A percentile compares a stretch with the other conserved stretches of the same genome.
These are phyloP conservation scores for Daedaleopsis sinensis DNA, from an alignment of 768 basidiomycete species.

Conservation along the genomic window DNA sequence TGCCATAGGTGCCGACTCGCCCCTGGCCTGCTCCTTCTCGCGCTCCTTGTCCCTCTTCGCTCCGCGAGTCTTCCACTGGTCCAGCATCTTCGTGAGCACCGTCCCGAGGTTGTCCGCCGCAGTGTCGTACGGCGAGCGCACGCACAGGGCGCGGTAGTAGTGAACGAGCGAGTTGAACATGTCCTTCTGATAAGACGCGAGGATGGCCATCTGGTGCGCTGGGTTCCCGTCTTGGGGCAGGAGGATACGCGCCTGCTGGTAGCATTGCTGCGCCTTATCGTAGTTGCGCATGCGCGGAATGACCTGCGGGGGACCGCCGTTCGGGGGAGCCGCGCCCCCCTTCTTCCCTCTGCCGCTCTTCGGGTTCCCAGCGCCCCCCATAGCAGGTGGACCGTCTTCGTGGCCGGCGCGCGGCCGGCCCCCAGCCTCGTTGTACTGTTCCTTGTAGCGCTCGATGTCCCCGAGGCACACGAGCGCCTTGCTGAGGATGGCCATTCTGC, in stretches of 20 bases:
- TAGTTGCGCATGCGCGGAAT: constrained; percentile 65
- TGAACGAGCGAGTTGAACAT: constrained; percentile 79
- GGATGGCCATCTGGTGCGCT: constrained; percentile 94
- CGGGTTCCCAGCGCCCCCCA: constrained; percentile 32
- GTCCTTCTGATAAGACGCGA: constrained; percentile 84
- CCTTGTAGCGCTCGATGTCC: constrained; percentile 92
- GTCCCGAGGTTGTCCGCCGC: constrained; percentile 84
- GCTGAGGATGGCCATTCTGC: constrained; percentile 74
- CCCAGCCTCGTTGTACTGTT: constrained; percentile 80
- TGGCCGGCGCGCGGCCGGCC: constrained; percentile 69
- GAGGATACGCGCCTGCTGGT: constrained; percentile 82
- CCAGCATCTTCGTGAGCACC: constrained; percentile 66
- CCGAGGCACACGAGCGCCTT: constrained; percentile 92
- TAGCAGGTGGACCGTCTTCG: constrained; percentile 52
- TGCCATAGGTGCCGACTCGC: constrained; percentile 36
- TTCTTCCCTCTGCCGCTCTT: constrained; percentile 48
- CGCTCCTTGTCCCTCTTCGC: constrained; percentile 26
- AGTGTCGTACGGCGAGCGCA: constrained; percentile 82
- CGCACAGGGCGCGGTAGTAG: constrained; percentile 92
- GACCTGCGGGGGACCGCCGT: constrained; percentile 32
- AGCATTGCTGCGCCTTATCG: constrained; percentile 75
- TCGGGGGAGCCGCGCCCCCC: constrained; percentile 47
- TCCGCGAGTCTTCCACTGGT: constrained; percentile 54
- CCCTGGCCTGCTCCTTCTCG: constrained; percentile 33
- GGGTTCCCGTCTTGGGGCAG: constrained; percentile 91